Base-by-base conservation (phyloP, 2,329 filamentous ascomycete species). In the Simplicillium aogashimaense region DNA sequence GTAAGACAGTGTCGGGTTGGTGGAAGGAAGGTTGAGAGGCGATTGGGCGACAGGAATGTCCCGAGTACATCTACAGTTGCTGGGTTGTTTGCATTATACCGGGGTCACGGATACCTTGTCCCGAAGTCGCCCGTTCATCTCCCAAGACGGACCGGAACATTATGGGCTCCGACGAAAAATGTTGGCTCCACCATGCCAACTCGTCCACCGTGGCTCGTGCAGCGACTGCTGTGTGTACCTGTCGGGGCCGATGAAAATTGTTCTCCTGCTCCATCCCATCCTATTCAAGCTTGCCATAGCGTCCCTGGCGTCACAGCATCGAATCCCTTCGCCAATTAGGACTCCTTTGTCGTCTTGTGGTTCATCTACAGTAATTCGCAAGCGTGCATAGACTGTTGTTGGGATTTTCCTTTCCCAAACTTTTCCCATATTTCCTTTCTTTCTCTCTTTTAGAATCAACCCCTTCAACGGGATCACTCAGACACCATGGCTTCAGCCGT, bases 401-500 rank as follows among this genome's bases (percentile, higher is more conserved):
- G 36, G 37, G 35, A 43, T 37, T 34, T 34, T 29, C 40, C 29
- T 29, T 38, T 44, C 37, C 41, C 46, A 43, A 38, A 38, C 40
- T 40, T 46, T 42, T 43, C 46, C 40, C 47, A 45, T 42, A 44
- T 50, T 25, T 25, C 20, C 20, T 25, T 25, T 25, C 9, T 9
- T 25, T 9, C 9, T 9, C 9, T 9, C 9, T 39, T 41, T 41
- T 42, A 43, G 45, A 43, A 43, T 38, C 47, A 40, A 44, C 42
- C 39, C 39, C 44, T 41, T 46, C 45, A 40, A 48, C 41, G 20
- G 20, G 20, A 25, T 25, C 20, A 6, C 9, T 25, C 20, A 25
- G 20, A 25, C 60, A 65, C 54, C 54, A 77, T 78, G 73, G 67
- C 71, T 46, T 64, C 70, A 52, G 58, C 56, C 50, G 55, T 60